These are phyloP conservation scores for Turritis glabra DNA, from an alignment of 345 rosid genomes.

Conservation along the genomic window DNA sequence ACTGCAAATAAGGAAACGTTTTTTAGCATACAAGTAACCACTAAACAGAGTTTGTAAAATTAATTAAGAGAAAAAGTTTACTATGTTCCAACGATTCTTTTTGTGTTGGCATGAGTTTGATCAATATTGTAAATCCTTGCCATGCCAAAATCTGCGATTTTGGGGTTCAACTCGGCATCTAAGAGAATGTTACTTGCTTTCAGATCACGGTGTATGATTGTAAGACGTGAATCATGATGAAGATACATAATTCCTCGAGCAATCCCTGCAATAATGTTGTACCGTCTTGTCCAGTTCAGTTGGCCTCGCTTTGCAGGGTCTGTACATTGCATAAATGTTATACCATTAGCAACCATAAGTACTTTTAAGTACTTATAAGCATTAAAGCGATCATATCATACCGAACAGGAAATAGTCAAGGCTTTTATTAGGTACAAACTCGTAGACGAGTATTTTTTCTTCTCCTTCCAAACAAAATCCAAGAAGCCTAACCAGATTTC, in stretches of 20 bases:
- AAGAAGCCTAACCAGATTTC: not conserved
- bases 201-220: slow-evolving; percentile 22
- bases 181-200: slow-evolving; percentile 16
- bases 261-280: slow-evolving; percentile 41
- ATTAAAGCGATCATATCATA: not conserved
- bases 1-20: slow-evolving; percentile 11
- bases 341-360: not conserved
- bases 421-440: not conserved
- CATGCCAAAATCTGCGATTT: slow-evolving; percentile 62
- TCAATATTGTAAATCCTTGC: slow-evolving; percentile 47
- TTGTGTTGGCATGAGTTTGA: slow-evolving; percentile 40
- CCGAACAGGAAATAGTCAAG: not conserved
- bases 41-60: not conserved
- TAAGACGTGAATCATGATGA: slow-evolving; percentile 35
- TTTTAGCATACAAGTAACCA: not conserved
- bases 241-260: slow-evolving; percentile 44
- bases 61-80: not conserved
- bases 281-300: slow-evolving; percentile 49
- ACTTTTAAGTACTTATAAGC: not conserved
- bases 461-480: not conserved
- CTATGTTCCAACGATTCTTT: slow-evolving; percentile 45
- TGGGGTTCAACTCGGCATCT: slow-evolving; percentile 44
- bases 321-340: not conserved
- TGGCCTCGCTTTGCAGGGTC: slow-evolving; percentile 29
- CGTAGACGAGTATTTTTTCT: not conserved